These are phyloP conservation scores for Phialocephala subalpina DNA, from an alignment of 2,329 filamentous ascomycete species.

Conservation along the genomic window DNA sequence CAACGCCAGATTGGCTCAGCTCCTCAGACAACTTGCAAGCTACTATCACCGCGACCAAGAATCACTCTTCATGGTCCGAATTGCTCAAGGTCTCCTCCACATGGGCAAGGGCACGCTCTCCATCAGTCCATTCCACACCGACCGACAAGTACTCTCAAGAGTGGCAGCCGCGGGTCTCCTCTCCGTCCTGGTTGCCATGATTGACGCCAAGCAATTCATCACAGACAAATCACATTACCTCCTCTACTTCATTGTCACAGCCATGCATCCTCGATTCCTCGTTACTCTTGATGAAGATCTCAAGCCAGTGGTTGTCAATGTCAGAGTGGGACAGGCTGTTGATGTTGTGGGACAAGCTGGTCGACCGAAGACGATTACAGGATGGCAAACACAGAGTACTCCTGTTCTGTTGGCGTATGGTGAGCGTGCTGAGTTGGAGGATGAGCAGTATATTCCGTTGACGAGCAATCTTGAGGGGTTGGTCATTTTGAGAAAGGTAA, in stretches of 20 bases:
- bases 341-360: conserved; percentile 98
- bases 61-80: conserved; percentile 98
- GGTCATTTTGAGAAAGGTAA: conserved; percentile 96
- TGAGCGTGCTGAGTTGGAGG: conserved; percentile 94
- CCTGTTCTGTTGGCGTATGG: conserved; percentile 94
- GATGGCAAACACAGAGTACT: conserved; percentile 99
- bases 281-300: conserved; percentile 95
- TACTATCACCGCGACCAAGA: conserved; percentile 98
- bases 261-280: conserved; percentile 96
- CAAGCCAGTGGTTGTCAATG: conserved; percentile 92
- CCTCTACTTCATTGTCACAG: conserved; percentile 94
- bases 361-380: conserved; percentile 97
- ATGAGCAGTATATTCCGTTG: conserved; percentile 95
- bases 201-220: conserved; percentile 90
- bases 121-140: conserved; percentile 98
- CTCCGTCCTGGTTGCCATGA: conserved; percentile 89
- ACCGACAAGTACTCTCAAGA: conserved; percentile 91
- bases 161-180: conserved; percentile 91
- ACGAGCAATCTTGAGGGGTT: conserved; percentile 92
- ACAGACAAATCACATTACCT: conserved; percentile 81
- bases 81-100: conserved; percentile 95
- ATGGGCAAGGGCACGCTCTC: conserved; percentile 99
- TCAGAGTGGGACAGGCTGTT: conserved; percentile 96
- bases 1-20: conserved; percentile 94
- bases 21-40: conserved; percentile 92